Evolutionary conservation across 148 eudicot genomes (phyloP), one percentile per base, ranked within the genome.

Genomic region (Vaccinium corymbosum): DNA sequence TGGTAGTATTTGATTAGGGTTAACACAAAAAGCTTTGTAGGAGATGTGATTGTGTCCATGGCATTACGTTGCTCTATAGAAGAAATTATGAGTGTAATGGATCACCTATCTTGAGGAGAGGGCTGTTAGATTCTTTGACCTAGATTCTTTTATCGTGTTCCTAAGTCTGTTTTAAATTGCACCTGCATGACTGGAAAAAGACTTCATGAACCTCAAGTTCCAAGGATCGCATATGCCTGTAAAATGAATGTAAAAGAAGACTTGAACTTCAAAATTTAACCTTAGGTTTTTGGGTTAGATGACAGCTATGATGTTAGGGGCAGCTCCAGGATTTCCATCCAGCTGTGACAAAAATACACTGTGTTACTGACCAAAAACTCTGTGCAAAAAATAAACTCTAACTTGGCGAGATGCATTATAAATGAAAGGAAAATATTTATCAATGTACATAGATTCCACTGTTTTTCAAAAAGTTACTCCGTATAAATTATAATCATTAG

Each of bases 201-300:
- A 76, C 29, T 76, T 74, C 11, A 76, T 76, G 13, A 74, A 49
- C 57, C 19, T n/a, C 53, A 50, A 76, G 79, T 76, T 76, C 79
- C 17, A 50, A 13, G 6, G 13, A 14, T 51, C 0, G 29, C 79
- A 48, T 3, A 48, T 46, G n/a, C 19, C 52, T 46, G 17, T 46
- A 8, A 20, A 76, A 49, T 7, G 0, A 76, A 46, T 76, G 9
- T 19, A 7, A 46, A 22, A 76, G 79, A 76, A 76, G 56, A 76
- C 22, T 19, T 76, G 56, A 76, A 76, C 79, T 48, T 14, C 29
- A 49, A n/a, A 76, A 76, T 50, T 22, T 51, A 42, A 51, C 17
- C 1, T 3, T n/a, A 22, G 52, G 56, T 22, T 42, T 42, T 42
- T 42, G 46, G 46, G 6, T 1, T 77, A 13, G 17, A 51, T 7